Evolutionary conservation across 345 rosid species (phyloP).

Genomic region (Zanthoxylum bungeanum): DNA sequence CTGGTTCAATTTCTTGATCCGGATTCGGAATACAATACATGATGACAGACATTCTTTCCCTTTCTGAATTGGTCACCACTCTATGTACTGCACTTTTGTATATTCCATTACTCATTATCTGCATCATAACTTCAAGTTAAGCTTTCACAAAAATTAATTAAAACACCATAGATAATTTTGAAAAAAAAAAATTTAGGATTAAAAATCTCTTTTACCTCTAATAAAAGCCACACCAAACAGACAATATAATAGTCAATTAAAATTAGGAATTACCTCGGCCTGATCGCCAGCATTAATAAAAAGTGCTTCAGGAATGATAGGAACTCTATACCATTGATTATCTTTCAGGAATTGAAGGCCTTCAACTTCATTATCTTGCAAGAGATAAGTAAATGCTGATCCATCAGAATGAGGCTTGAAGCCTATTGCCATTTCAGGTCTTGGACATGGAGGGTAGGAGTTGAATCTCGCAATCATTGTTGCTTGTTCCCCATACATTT

Average conservation of each 20-base stretch:
- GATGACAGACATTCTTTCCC: conserved; percentile 46
- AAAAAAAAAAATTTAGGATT: no score
- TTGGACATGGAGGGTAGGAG: conserved; percentile 62
- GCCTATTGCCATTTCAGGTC: conserved; percentile 51
- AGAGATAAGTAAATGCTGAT: conserved; percentile 49
- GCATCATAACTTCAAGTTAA: no score
- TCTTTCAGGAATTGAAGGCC: conserved; percentile 52
- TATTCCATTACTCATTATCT: conserved; percentile 67
- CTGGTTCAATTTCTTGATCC: conserved; percentile 38
- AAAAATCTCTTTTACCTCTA: no score
- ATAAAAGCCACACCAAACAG: no score
- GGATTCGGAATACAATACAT: conserved; percentile 39
- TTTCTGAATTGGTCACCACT: no score
- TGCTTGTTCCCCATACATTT: no score
- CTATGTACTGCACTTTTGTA: conserved; percentile 63
- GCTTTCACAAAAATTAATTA: no score
- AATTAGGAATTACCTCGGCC: conserved; percentile 49
- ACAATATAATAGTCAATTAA: no score
- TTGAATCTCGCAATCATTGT: no score
- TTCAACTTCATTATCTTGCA: conserved; percentile 53
- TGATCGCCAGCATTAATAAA: conserved; percentile 59
- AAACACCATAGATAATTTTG: no score
- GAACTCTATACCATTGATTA: conserved; percentile 48
- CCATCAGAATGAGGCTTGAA: conserved; percentile 62
- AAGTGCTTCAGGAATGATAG: conserved; percentile 42